Percentiles rank a stretch among this genome's conserved stretches.
Conservation (phyloP, 2,329 filamentous ascomycete genomes). For the Penicillium sp. region DNA sequence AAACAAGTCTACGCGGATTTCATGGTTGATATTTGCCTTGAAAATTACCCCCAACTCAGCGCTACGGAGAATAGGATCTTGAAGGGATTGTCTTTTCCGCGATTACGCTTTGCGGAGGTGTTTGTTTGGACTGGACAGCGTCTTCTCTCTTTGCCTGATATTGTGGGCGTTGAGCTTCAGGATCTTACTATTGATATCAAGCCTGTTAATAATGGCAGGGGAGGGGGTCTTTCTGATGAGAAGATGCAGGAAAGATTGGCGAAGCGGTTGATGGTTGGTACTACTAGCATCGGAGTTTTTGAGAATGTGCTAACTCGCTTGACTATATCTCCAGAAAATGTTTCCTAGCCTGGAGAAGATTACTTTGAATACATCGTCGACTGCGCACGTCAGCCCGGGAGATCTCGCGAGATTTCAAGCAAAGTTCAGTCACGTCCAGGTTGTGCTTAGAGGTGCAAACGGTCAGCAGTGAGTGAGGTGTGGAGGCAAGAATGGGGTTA, state of each 20-base stretch:
- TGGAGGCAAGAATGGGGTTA: neutral
- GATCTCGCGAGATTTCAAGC: conserved; percentile 1
- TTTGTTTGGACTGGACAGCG: neutral
- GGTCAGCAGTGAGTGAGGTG: neutral
- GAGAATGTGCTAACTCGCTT: neutral
- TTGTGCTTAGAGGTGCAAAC: neutral
- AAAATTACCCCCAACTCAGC: neutral
- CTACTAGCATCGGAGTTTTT: neutral
- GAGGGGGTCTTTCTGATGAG: neutral
- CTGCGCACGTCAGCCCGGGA: neutral
- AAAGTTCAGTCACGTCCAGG: neutral
- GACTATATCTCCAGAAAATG: neutral
- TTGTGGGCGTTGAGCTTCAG: neutral
- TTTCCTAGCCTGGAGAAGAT: neutral
- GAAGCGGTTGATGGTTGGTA: neutral
- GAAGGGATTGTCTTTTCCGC: neutral
- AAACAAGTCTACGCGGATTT: neutral
- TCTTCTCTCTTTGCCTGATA: neutral
- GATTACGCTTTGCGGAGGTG: neutral
- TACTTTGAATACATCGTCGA: neutral
- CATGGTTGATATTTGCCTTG: neutral
- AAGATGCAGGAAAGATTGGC: neutral
- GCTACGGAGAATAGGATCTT: neutral
- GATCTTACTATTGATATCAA: neutral
- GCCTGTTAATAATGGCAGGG: neutral